Evolutionary conservation across 371 early-diverging fungal species (phyloP).

Genomic region (Ecytonucleospora hepatopenaei): DNA sequence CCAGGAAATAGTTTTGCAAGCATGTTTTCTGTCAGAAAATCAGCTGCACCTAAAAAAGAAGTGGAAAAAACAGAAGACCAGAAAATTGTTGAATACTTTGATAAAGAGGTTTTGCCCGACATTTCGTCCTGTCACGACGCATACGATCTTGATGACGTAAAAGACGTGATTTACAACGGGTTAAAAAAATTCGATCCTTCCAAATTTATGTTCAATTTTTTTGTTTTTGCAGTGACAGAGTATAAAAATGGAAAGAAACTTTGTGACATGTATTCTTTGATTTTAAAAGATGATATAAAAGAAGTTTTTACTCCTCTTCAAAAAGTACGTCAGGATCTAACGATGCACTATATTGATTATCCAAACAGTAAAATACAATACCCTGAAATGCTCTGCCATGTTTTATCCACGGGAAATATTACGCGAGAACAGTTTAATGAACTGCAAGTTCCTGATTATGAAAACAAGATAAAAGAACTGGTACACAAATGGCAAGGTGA

Average conservation of each 20-base stretch:
- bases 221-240: constrained; percentile 18
- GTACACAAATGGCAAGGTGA: constrained; percentile 8
- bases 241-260: constrained; percentile 11
- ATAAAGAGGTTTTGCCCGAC: background rate
- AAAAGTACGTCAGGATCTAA: constrained; percentile 16
- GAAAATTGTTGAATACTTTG: background rate
- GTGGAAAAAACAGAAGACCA: background rate
- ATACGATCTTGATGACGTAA: constrained; percentile 16
- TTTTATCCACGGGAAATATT: constrained; percentile 2
- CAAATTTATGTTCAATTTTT: constrained; percentile 14
- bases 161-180: constrained; percentile 4
- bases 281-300: background rate
- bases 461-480: constrained; percentile 1
- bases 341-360: constrained; percentile 23
- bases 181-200: background rate
- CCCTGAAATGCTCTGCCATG: constrained; percentile 15
- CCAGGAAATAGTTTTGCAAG: constrained; percentile 12
- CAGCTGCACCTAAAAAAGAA: background rate
- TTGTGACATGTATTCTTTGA: constrained; percentile 10
- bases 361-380: constrained; percentile 22
- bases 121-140: background rate
- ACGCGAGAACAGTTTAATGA: constrained; percentile 3
- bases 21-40: constrained; percentile 13
- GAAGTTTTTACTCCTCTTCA: constrained; percentile 5
- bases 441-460: constrained; percentile 20